Conservation (phyloP, 2,329 filamentous ascomycete genomes). For the Trichothecium roseum region DNA sequence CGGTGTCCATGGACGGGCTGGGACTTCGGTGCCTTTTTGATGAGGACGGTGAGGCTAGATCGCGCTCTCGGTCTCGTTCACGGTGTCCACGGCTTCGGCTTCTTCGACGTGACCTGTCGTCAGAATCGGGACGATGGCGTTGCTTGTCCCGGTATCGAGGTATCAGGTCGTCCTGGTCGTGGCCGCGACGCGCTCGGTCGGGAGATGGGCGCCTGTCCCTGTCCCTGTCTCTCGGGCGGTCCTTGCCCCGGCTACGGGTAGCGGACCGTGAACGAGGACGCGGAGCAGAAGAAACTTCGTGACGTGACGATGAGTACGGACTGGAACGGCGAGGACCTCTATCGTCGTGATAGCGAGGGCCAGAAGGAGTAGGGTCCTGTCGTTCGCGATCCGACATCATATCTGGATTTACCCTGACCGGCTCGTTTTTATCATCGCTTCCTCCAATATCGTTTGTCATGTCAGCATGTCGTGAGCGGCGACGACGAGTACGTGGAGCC, state of each 20-base stretch:
- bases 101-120: constrained; percentile 20
- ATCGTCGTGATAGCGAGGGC: constrained; percentile 18
- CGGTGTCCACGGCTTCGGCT: constrained; percentile 15
- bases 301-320: constrained; percentile 17
- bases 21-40: constrained; percentile 31
- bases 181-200: constrained; percentile 15
- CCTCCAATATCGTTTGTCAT: constrained; percentile 25
- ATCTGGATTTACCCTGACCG: constrained; percentile 24
- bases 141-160: constrained; percentile 23
- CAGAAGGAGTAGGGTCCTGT: constrained; percentile 17
- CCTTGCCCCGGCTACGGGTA: constrained; percentile 27
- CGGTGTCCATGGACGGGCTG: constrained; percentile 25
- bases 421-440: constrained; percentile 25
- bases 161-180: constrained; percentile 25
- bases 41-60: constrained; percentile 23
- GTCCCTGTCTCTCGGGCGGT: constrained; percentile 11
- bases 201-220: constrained; percentile 7
- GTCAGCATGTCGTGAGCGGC: constrained; percentile 27
- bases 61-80: constrained; percentile 18
- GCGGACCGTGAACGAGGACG: constrained; percentile 23
- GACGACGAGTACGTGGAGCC: constrained; percentile 15
- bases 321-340: constrained; percentile 11
- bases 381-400: constrained; percentile 19
- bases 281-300: constrained; percentile 16
- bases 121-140: constrained; percentile 15